These are phyloP conservation scores for Micromonas commoda DNA, from an alignment of 139 green algal species.

Conservation along the genomic window DNA sequence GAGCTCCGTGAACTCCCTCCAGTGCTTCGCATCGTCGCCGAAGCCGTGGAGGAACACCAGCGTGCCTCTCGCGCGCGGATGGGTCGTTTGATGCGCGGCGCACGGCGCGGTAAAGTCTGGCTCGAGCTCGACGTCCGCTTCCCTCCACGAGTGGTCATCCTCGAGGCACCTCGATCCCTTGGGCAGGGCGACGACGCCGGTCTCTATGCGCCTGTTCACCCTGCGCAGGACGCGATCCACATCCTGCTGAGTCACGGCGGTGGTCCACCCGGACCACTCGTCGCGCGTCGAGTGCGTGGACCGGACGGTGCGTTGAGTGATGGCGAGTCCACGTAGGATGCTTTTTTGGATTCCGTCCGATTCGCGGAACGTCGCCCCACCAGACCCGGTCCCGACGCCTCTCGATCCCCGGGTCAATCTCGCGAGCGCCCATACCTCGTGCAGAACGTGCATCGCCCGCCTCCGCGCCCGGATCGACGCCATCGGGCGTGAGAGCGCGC, in stretches of 20 bases:
- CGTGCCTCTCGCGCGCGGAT: neutral
- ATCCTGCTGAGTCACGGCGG: neutral
- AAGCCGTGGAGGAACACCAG: slow-evolving; percentile 8
- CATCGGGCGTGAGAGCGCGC: too few relatives aligned
- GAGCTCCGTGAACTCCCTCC: neutral
- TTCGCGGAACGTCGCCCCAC: too few relatives aligned
- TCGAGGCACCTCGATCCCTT: neutral
- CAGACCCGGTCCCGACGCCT: too few relatives aligned
- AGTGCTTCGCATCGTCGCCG: neutral
- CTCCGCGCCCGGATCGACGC: too few relatives aligned
- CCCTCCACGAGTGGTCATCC: neutral
- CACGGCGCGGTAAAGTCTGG: neutral
- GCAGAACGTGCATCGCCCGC: too few relatives aligned
- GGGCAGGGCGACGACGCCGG: neutral
- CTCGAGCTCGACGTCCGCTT: neutral
- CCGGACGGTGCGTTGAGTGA: too few relatives aligned
- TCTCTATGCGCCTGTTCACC: neutral
- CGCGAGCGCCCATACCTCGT: too few relatives aligned
- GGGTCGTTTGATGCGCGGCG: neutral
- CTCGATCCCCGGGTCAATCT: too few relatives aligned
- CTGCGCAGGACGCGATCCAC: neutral
- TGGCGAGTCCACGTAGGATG: too few relatives aligned
- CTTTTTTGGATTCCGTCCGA: too few relatives aligned
- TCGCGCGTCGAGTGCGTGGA: too few relatives aligned
- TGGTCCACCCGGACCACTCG: neutral